A percentile compares a stretch with the other conserved stretches of the same genome.
phyloP scores from a whole-genome alignment of 345 rosid genomes.

The Brassica nigra region DNA sequence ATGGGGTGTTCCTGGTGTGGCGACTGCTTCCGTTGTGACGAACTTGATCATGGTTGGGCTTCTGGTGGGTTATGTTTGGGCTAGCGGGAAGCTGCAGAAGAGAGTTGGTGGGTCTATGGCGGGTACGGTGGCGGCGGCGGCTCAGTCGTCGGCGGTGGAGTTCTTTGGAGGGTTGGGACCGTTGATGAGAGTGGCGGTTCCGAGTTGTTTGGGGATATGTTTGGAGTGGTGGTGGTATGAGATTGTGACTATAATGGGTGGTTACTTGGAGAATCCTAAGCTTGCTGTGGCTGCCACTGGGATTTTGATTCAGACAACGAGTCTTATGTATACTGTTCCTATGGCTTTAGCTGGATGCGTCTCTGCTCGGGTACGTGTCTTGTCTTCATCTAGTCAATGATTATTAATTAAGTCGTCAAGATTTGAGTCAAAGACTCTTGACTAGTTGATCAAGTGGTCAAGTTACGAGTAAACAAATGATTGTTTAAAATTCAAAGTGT shows the following conservation, averaged over 20 bases:
- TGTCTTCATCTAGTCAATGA: conserved; percentile 1
- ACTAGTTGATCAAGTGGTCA: not conserved
- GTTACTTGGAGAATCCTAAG: conserved; percentile 85
- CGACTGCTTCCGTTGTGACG: conserved; percentile 86
- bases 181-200: conserved; percentile 79
- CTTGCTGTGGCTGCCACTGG: conserved; percentile 93
- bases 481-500: not conserved
- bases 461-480: conserved; percentile 1
- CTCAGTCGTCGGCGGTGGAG: conserved; percentile 43
- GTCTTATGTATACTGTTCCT: conserved; percentile 99
- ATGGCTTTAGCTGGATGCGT: conserved; percentile 98
- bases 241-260: conserved; percentile 85
- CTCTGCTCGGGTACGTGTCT: conserved; percentile 80
- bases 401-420: not conserved
- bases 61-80: conserved; percentile 80
- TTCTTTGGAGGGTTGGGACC: conserved; percentile 68
- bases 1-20: conserved; percentile 91
- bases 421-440: conserved; percentile 14
- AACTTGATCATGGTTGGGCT: conserved; percentile 80
- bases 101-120: conserved; percentile 41
- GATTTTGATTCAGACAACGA: conserved; percentile 89
- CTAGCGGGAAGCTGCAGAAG: conserved; percentile 58
- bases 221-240: conserved; percentile 99
- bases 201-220: conserved; percentile 94
- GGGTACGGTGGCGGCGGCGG: conserved; percentile 30